Conservation (phyloP, 1,284 basidiomycete species). For the Naganishia cerealis region DNA sequence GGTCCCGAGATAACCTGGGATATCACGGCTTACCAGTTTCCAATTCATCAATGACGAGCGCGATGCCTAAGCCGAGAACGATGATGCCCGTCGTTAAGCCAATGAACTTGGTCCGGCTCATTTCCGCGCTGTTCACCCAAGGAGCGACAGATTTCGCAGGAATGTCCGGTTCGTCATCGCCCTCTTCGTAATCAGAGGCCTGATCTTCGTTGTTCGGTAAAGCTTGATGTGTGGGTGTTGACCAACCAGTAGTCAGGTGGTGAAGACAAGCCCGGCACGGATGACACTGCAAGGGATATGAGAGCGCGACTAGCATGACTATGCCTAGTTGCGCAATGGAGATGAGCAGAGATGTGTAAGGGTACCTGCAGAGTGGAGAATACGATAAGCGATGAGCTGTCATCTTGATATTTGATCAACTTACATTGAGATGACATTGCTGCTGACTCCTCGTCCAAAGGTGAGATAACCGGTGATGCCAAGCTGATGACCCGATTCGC, state of each 20-base stretch:
- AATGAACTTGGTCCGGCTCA: slow-evolving; percentile 71
- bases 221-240: slow-evolving; percentile 37
- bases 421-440: slow-evolving; percentile 85
- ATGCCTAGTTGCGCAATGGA: slow-evolving; percentile 92
- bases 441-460: slow-evolving; percentile 84
- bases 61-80: slow-evolving; percentile 64
- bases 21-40: slow-evolving; percentile 66
- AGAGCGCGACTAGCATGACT: slow-evolving; percentile 82
- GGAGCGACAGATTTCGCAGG: slow-evolving; percentile 51
- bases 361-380: slow-evolving; percentile 68
- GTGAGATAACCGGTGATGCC: slow-evolving; percentile 85
- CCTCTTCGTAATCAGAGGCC: slow-evolving; percentile 43
- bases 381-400: slow-evolving; percentile 57
- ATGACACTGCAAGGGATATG: slow-evolving; percentile 88
- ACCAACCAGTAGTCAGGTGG: slow-evolving; percentile 63
- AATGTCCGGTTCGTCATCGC: slow-evolving; percentile 57
- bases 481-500: slow-evolving; percentile 9
- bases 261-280: slow-evolving; percentile 91
- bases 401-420: slow-evolving; percentile 10
- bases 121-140: slow-evolving; percentile 62
- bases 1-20: slow-evolving; percentile 6
- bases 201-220: slow-evolving; percentile 43
- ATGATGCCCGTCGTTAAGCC: slow-evolving; percentile 73
- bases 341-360: slow-evolving; percentile 86
- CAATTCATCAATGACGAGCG: slow-evolving; percentile 78